Evolutionary conservation across 1,284 basidiomycete species (phyloP).

Genomic region (Coniferiporia sulphurascens): DNA sequence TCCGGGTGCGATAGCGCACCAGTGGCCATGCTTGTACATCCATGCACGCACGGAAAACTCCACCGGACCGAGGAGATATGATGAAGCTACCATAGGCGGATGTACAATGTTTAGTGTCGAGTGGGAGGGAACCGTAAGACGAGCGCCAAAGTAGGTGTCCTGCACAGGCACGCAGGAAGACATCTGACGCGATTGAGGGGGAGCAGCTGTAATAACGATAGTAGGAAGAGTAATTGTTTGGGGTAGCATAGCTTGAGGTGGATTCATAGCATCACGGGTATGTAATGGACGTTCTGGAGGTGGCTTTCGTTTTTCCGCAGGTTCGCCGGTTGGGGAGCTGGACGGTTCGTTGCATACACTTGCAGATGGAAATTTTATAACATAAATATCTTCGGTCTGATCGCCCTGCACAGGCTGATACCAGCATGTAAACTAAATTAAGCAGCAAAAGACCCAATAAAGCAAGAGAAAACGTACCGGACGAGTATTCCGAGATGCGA

Average conservation of each 20-base stretch:
- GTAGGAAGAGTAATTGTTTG: constrained; percentile 39
- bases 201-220: constrained; percentile 47
- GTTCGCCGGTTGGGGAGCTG: not conserved
- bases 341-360: not conserved
- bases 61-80: constrained; percentile 14
- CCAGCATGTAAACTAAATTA: constrained; percentile 14
- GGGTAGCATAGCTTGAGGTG: not conserved
- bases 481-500: constrained; percentile 24
- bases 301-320: not conserved
- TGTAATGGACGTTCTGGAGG: not conserved
- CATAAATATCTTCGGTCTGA: constrained; percentile 12
- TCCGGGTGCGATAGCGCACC: constrained; percentile 44
- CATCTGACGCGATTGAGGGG: constrained; percentile 33
- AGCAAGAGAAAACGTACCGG: constrained; percentile 9
- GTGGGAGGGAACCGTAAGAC: constrained; percentile 48
- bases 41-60: constrained; percentile 33
- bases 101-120: constrained; percentile 43
- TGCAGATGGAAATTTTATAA: constrained; percentile 5
- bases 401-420: constrained; percentile 19
- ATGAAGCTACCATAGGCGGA: constrained; percentile 36
- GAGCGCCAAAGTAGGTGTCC: constrained; percentile 46
- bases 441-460: constrained; percentile 2
- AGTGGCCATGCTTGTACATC: constrained; percentile 49
- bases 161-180: constrained; percentile 48
- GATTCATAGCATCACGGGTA: not conserved